Percentiles rank a stretch among this genome's conserved stretches.
Evolutionary conservation across 1,284 basidiomycete genomes (phyloP).

Genomic region (Apiotrichum gamsii): DNA sequence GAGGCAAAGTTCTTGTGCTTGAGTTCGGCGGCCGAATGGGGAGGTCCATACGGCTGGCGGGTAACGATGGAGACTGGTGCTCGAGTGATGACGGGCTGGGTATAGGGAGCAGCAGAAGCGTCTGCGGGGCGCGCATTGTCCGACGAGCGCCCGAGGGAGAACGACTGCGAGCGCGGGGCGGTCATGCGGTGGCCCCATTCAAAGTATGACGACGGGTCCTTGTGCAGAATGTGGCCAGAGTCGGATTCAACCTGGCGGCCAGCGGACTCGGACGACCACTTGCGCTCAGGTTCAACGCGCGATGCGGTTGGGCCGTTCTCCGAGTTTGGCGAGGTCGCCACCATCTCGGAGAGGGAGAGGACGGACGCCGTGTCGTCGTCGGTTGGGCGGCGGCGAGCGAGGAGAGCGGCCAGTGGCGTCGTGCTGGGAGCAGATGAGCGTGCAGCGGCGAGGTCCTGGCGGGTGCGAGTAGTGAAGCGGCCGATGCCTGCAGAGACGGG

Average conservation of each 20-base stretch:
- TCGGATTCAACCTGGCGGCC: conserved; percentile 15
- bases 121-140: neutral
- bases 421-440: conserved; percentile 14
- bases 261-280: conserved; percentile 11
- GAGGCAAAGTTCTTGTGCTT: conserved; percentile 79
- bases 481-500: conserved; percentile 7
- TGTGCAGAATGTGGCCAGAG: conserved; percentile 8
- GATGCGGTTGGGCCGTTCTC: conserved; percentile 2
- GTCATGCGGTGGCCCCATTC: conserved; percentile 17
- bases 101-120: neutral
- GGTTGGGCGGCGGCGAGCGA: conserved; percentile 18
- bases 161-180: conserved; percentile 16
- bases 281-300: neutral
- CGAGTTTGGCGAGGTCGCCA: conserved; percentile 12
- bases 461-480: conserved; percentile 32
- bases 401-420: conserved; percentile 13
- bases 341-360: conserved; percentile 7
- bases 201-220: conserved; percentile 12
- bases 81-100: neutral
- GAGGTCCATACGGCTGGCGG: conserved; percentile 78
- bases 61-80: conserved; percentile 29
- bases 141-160: conserved; percentile 2
- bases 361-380: conserved; percentile 18
- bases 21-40: conserved; percentile 74
- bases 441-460: conserved; percentile 20